Base-by-base conservation (phyloP, 2,329 filamentous ascomycete genomes). In the Massarina eburnea region DNA sequence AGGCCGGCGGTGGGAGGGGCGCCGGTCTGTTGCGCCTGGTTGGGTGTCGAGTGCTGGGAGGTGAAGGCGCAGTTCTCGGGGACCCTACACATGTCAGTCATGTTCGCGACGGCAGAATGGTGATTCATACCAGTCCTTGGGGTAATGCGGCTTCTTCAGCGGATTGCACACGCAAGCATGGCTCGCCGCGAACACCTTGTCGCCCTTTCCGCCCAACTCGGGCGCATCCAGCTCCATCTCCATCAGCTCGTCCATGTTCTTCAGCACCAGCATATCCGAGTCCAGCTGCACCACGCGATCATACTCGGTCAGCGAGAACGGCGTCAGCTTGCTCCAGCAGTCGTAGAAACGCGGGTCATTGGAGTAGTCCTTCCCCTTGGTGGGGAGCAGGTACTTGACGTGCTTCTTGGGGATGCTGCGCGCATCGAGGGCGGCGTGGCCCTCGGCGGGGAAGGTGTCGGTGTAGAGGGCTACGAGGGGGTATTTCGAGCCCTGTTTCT, bases 181-280 rank as follows among this genome's bases (percentile, higher is more conserved):
- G 52, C 84, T 83, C 4, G 89, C 89, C 1, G 89, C 90, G 70
- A 95, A 92, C 26, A 95, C 87, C 35, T 80, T 78, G 35, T 77
- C 66, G 18, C 86, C 82, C 15, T 72, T 73, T 9, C 78, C 83
- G 1, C 59, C 73, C 47, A 76, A 48, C 33, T 72, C 73, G 0
- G 80, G 74, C 17, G 73, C 63, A 68, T 92, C 88, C 36, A 95
- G 80, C 50, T 81, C 74, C 39, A 95, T 59, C n/a, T 89, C 83
- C 89, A 95, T 95, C 56, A 95, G 75, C 73, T 95, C 90, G 67
- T 95, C 91, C 88, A 96, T 95, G 71, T 95, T 95, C 60, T 78
- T 78, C 54, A 85, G 71, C 7, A 89, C 83, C 40, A 95, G 73
- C 90, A 95, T 95, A 73, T 96, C 91, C 62, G 85, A 87, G 72